Conservation (phyloP, 768 basidiomycete genomes). For the Pleurotus sapidus region DNA sequence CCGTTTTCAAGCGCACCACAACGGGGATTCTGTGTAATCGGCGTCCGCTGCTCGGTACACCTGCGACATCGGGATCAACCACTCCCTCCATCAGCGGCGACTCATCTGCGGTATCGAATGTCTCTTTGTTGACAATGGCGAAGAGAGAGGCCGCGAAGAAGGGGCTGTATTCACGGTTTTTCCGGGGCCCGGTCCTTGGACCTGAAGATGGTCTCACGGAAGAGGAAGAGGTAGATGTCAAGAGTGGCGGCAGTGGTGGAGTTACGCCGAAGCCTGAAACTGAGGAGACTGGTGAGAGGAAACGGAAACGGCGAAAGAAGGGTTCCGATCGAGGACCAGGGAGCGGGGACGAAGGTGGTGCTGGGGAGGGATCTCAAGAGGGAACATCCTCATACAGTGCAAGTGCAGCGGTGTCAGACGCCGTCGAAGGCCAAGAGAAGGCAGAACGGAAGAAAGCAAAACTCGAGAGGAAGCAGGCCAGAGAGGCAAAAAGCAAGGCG, state of each 20-base stretch:
- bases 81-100: conserved; percentile 31
- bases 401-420: no score
- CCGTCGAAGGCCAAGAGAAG: not conserved
- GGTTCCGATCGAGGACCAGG: not conserved
- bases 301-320: not conserved
- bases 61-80: conserved; percentile 41
- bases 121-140: conserved; percentile 57
- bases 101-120: conserved; percentile 25
- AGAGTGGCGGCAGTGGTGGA: no score
- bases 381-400: no score
- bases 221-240: not conserved
- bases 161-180: conserved; percentile 78
- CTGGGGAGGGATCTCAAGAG: no score
- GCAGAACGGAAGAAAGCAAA: not conserved
- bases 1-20: conserved; percentile 51
- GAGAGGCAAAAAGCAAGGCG: conserved; percentile 1
- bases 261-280: not conserved
- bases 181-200: conserved; percentile 69
- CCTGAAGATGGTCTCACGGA: conserved; percentile 28
- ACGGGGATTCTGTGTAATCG: conserved; percentile 79
- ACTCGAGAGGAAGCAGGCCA: conserved; percentile 1
- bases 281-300: not conserved
- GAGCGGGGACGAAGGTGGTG: not conserved
- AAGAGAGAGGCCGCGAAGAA: conserved; percentile 78
- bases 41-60: conserved; percentile 49